phyloP scores from a whole-genome alignment of 345 rosid genomes.

The Citrus medica region DNA sequence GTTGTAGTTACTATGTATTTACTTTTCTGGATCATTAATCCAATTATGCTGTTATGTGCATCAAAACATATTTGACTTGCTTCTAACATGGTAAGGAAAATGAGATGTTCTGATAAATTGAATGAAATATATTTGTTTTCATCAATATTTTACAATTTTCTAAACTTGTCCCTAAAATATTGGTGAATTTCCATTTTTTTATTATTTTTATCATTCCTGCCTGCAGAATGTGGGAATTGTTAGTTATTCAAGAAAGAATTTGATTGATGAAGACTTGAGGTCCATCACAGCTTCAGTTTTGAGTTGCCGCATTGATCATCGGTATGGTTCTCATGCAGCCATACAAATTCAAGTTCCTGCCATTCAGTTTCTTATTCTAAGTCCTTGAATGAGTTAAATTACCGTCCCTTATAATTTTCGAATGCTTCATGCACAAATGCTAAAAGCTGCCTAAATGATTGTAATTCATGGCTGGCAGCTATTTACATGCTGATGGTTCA shows the following conservation, averaged over 20 bases:
- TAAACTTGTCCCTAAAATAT: not conserved
- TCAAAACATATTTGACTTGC: too few relatives aligned
- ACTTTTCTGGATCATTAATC: not conserved
- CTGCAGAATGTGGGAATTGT: constrained; percentile 59
- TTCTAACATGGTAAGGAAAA: too few relatives aligned
- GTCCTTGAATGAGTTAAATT: not conserved
- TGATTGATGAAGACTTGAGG: constrained; percentile 69
- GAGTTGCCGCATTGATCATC: constrained; percentile 77
- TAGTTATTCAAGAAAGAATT: constrained; percentile 73
- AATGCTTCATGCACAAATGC: not conserved
- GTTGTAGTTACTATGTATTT: not conserved
- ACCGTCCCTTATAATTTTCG: not conserved
- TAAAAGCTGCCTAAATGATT: not conserved
- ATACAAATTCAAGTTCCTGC: not conserved
- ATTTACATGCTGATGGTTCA: too few relatives aligned
- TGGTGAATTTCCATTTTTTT: not conserved
- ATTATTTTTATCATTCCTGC: constrained; percentile 1
- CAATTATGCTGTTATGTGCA: not conserved
- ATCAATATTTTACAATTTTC: not conserved
- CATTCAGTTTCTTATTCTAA: not conserved
- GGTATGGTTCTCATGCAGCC: constrained; percentile 28
- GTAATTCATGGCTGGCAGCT: not conserved
- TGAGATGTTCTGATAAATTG: too few relatives aligned
- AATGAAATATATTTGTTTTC: too few relatives aligned
- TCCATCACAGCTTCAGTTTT: constrained; percentile 60